These are phyloP conservation scores for Trichoderma arundinaceum DNA, from an alignment of 2,329 filamentous ascomycete species.

Conservation along the genomic window DNA sequence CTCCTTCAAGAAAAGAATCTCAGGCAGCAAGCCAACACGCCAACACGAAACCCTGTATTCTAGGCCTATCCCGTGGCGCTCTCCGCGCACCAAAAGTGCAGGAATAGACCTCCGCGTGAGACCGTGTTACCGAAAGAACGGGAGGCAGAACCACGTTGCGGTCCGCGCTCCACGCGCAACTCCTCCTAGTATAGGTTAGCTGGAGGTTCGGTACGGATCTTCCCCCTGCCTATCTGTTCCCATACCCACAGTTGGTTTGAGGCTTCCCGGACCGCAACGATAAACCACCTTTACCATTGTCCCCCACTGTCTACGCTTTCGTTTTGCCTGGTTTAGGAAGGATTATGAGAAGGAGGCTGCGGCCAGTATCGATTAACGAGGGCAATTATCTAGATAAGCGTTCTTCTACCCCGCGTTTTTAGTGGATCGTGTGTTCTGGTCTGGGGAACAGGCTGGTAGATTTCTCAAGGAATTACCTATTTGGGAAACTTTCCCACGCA, in stretches of 20 bases:
- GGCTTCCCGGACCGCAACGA: slow-evolving; percentile 23
- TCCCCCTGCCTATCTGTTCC: slow-evolving; percentile 6
- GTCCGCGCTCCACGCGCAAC: slow-evolving; percentile 18
- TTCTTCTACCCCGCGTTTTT: slow-evolving; percentile 19
- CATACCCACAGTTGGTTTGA: slow-evolving; percentile 2
- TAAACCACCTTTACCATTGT: neutral
- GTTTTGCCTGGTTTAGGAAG: slow-evolving; percentile 5
- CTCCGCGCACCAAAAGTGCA: neutral
- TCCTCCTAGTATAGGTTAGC: neutral
- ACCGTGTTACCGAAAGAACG: slow-evolving; percentile 17
- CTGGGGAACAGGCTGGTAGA: neutral
- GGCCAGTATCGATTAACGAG: neutral
- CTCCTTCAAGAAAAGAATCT: neutral
- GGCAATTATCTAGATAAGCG: slow-evolving; percentile 22
- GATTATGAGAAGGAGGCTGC: neutral
- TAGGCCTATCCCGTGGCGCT: neutral
- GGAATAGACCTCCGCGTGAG: neutral
- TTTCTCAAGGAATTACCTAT: slow-evolving; percentile 20
- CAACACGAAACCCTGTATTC: neutral
- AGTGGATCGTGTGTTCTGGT: neutral
- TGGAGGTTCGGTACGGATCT: slow-evolving; percentile 2
- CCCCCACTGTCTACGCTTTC: neutral
- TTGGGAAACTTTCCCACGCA: neutral
- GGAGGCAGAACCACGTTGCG: slow-evolving; percentile 7
- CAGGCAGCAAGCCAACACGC: neutral